Conservation (phyloP, 495 filamentous ascomycete species). For the Aspergillus funiculosus region DNA sequence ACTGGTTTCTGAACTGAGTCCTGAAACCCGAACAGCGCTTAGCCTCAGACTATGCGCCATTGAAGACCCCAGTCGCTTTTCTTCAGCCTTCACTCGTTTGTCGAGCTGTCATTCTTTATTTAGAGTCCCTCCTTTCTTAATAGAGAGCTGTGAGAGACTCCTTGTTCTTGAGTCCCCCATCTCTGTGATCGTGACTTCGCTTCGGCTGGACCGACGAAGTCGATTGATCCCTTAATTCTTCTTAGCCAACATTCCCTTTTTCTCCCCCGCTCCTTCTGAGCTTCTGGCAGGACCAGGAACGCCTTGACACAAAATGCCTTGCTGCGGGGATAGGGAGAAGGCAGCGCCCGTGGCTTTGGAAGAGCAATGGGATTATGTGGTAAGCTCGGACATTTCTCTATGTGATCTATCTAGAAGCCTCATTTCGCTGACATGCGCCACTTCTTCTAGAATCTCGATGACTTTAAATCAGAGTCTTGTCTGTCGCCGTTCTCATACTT, state of each 20-base stretch:
- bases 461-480: conserved; percentile 80
- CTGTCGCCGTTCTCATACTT: conserved; percentile 73
- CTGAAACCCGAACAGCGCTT: conserved; percentile 12
- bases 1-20: conserved; percentile 5
- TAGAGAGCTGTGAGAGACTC: conserved; percentile 7
- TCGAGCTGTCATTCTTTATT: conserved; percentile 15
- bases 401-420: conserved; percentile 4
- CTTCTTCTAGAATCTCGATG: conserved; percentile 70
- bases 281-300: conserved; percentile 34
- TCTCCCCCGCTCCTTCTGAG: too few species aligned
- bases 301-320: conserved; percentile 55
- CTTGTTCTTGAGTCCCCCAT: conserved; percentile 8
- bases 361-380: conserved; percentile 94
- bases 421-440: conserved; percentile 1
- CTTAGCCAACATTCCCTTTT: conserved; percentile 8
- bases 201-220: conserved; percentile 44
- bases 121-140: conserved; percentile 4
- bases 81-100: conserved; percentile 10
- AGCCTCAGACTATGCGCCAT: conserved; percentile 15
- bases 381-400: conserved; percentile 39
- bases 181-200: conserved; percentile 28
- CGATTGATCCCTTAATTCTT: conserved; percentile 7
- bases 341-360: conserved; percentile 62
- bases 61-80: conserved; percentile 11
- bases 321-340: conserved; percentile 61